These are phyloP conservation scores for Trichoderma aggressivum DNA, from an alignment of 2,329 filamentous ascomycete genomes.

Conservation along the genomic window DNA sequence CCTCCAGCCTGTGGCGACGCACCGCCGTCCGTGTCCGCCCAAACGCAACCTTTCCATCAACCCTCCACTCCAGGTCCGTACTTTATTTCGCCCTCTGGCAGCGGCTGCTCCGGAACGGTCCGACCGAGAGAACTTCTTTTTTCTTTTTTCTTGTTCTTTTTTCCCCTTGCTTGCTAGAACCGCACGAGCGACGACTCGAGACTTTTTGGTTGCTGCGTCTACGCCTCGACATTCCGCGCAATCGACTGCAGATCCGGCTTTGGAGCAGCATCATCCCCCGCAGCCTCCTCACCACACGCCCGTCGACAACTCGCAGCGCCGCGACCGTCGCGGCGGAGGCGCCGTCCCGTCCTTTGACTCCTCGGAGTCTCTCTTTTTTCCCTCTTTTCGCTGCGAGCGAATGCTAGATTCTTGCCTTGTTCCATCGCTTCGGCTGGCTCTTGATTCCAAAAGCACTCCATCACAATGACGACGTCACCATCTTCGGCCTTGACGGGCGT, in stretches of 20 bases:
- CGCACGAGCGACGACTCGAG: not conserved
- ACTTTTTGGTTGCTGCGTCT: not conserved
- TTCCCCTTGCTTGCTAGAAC: not conserved
- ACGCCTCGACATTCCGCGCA: not conserved
- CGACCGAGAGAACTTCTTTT: not conserved
- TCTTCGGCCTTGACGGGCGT: conserved; percentile 66
- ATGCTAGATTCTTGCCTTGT: not conserved
- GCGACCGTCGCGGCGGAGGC: conserved; percentile 19
- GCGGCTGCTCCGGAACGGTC: conserved; percentile 14
- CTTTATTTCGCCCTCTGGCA: conserved; percentile 10
- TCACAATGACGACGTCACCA: conserved; percentile 33
- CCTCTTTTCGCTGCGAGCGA: conserved; percentile 11
- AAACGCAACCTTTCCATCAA: conserved; percentile 7
- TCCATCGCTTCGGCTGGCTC: not conserved
- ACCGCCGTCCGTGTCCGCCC: not conserved
- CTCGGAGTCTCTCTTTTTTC: conserved; percentile 1
- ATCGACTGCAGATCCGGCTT: not conserved
- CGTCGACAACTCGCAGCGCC: not conserved
- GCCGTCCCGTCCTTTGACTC: conserved; percentile 15
- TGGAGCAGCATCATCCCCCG: conserved; percentile 9
- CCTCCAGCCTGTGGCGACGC: conserved; percentile 10
- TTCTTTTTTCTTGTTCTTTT: not conserved
- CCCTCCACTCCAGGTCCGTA: not conserved
- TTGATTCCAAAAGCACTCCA: conserved; percentile 17
- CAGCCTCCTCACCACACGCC: conserved; percentile 8